Evolutionary conservation across 306 rosid species (phyloP).

Genomic region (Cyclanthera cordifolia): DNA sequence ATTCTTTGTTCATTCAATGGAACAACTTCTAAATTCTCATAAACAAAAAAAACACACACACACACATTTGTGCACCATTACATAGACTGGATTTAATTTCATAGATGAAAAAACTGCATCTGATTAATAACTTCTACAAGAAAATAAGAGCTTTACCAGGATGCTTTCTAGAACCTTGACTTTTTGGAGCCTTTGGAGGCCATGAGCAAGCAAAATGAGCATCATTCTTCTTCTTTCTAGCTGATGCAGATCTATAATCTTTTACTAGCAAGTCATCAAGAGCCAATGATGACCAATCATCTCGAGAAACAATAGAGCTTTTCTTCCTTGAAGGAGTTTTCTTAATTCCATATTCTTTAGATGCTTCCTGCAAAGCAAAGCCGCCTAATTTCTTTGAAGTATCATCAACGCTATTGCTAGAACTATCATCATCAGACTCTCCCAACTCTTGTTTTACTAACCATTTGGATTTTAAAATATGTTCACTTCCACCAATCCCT

Average conservation of each 20-base stretch:
- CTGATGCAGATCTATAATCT: constrained; percentile 40
- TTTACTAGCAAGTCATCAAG: constrained; percentile 48
- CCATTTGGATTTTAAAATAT: constrained; percentile 60
- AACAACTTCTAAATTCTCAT: not conserved
- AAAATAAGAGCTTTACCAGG: constrained; percentile 41
- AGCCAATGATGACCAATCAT: constrained; percentile 23
- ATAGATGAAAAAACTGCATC: not conserved
- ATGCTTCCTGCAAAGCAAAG: constrained; percentile 69
- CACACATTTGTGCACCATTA: not conserved
- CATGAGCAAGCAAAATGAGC: constrained; percentile 52
- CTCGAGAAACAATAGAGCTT: constrained; percentile 15
- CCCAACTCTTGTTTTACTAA: constrained; percentile 43
- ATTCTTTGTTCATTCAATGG: not conserved
- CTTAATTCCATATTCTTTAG: constrained; percentile 55
- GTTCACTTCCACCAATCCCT: constrained; percentile 79
- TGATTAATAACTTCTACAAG: not conserved
- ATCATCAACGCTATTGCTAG: constrained; percentile 40
- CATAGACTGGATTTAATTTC: not conserved
- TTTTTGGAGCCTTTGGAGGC: constrained; percentile 56
- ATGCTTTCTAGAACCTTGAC: constrained; percentile 45
- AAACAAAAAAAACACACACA: not conserved
- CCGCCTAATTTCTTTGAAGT: constrained; percentile 64
- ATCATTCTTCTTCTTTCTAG: constrained; percentile 46
- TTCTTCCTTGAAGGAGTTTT: constrained; percentile 40
- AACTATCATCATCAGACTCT: constrained; percentile 41